Conservation (phyloP, 2,329 filamentous ascomycete species). For the Bisporella sp. region DNA sequence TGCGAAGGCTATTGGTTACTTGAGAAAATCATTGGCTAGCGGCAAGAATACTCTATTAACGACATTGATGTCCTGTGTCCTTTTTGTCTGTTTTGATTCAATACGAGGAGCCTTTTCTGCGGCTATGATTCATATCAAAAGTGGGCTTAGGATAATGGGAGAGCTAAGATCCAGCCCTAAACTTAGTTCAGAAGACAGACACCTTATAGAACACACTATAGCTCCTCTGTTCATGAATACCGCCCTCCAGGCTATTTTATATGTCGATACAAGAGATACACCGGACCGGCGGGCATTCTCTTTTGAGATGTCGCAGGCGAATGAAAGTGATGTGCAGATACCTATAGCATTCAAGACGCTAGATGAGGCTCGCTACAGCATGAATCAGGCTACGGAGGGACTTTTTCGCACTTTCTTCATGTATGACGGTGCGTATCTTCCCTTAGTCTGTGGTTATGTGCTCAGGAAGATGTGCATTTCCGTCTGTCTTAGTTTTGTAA, state of each 20-base stretch:
- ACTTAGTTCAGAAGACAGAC: constrained; percentile 3
- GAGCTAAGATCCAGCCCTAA: constrained; percentile 1
- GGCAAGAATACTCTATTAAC: constrained; percentile 10
- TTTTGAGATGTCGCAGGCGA: constrained; percentile 6
- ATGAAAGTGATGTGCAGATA: constrained; percentile 4
- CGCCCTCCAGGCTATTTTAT: constrained; percentile 14
- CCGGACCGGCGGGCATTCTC: constrained; percentile 8
- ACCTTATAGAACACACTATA: constrained; percentile 11
- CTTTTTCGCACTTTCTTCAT: constrained; percentile 13
- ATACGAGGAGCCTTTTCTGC: constrained; percentile 12
- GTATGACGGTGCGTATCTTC: constrained; percentile 1
- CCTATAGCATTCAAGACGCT: constrained; percentile 10
- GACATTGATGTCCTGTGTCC: constrained; percentile 17
- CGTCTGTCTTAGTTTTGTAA: too few relatives aligned
- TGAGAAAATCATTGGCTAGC: constrained; percentile 9
- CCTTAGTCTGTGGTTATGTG: too few relatives aligned
- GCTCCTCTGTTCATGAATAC: constrained; percentile 12
- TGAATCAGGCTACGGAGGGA: constrained; percentile 9
- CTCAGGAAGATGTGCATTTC: too few relatives aligned
- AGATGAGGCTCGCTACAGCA: constrained; percentile 10
- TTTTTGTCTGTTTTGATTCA: constrained; percentile 18
- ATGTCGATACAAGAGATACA: constrained; percentile 10
- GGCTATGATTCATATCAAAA: constrained; percentile 15
- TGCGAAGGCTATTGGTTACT: constrained; percentile 12
- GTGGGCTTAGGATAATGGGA: constrained; percentile 14